A percentile compares a stretch with the other conserved stretches of the same genome.
Evolutionary conservation across 2,329 filamentous ascomycete species (phyloP).

Genomic region (Trichophyton equinum): DNA sequence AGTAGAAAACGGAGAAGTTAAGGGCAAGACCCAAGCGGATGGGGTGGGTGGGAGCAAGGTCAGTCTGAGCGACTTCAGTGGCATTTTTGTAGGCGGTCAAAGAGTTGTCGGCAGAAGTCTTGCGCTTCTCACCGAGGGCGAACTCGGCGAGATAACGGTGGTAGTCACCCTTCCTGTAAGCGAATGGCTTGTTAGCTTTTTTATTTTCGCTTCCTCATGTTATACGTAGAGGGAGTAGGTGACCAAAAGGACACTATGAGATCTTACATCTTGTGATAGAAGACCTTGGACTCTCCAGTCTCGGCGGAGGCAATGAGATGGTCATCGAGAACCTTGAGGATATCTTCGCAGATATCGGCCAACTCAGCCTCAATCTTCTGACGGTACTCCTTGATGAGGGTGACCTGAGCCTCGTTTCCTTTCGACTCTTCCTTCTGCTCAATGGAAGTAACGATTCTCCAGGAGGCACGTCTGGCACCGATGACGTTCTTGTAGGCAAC

Average conservation of each 20-base stretch:
- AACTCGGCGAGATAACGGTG: slow-evolving; percentile 98
- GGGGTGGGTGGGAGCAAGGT: slow-evolving; percentile 81
- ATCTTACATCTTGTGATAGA: slow-evolving; percentile 97
- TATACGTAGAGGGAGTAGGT: too few relatives aligned
- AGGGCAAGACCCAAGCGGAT: slow-evolving; percentile 84
- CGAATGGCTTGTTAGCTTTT: neutral
- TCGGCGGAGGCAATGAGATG: slow-evolving; percentile 89
- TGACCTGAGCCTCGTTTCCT: slow-evolving; percentile 84
- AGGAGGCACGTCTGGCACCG: slow-evolving; percentile 88
- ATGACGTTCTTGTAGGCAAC: slow-evolving; percentile 99
- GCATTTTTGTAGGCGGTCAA: slow-evolving; percentile 95
- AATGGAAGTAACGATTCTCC: slow-evolving; percentile 96
- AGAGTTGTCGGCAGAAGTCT: slow-evolving; percentile 83
- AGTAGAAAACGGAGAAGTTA: slow-evolving; percentile 99
- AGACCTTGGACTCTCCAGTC: slow-evolving; percentile 96
- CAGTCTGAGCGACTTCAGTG: slow-evolving; percentile 78
- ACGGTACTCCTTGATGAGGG: slow-evolving; percentile 93
- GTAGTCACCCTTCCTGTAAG: slow-evolving; percentile 90
- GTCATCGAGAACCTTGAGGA: slow-evolving; percentile 86
- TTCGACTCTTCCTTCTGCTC: slow-evolving; percentile 99
- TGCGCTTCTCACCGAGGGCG: slow-evolving; percentile 85
- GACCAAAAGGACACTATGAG: neutral
- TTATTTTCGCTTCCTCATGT: neutral
- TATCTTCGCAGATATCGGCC: slow-evolving; percentile 94
- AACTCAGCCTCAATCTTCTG: slow-evolving; percentile 97